Percentiles rank a stretch among this genome's conserved stretches.
Evolutionary conservation across 2,329 filamentous ascomycete genomes (phyloP).

Genomic region (Fusarium annulatum): DNA sequence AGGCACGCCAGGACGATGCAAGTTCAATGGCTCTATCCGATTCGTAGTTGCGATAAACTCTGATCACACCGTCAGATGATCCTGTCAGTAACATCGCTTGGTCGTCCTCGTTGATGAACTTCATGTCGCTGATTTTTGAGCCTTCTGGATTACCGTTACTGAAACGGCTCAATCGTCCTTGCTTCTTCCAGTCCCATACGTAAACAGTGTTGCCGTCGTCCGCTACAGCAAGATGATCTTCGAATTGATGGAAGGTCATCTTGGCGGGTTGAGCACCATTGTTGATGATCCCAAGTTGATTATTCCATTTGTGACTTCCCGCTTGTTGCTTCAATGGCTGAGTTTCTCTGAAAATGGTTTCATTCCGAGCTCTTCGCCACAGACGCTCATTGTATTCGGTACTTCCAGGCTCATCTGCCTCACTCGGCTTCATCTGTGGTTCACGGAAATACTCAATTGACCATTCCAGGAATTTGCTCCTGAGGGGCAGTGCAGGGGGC

Average conservation of each 20-base stretch:
- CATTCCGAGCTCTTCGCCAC: constrained; percentile 92
- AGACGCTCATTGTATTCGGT: constrained; percentile 95
- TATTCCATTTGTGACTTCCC: constrained; percentile 87
- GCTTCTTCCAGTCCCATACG: constrained; percentile 93
- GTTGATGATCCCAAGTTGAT: constrained; percentile 83
- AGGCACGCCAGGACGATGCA: constrained; percentile 88
- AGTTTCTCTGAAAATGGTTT: constrained; percentile 89
- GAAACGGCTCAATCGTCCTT: constrained; percentile 81
- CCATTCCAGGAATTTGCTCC: constrained; percentile 91
- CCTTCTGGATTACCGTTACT: constrained; percentile 93
- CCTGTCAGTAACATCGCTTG: constrained; percentile 94
- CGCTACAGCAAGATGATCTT: constrained; percentile 92
- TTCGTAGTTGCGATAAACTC: constrained; percentile 94
- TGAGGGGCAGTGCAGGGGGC: constrained; percentile 76
- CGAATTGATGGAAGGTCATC: constrained; percentile 97
- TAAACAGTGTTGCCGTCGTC: constrained; percentile 92
- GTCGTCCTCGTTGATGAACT: constrained; percentile 98
- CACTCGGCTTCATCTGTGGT: constrained; percentile 96
- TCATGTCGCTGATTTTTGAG: constrained; percentile 92
- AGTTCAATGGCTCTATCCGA: constrained; percentile 80
- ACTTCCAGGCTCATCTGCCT: constrained; percentile 95
- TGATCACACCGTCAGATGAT: constrained; percentile 92
- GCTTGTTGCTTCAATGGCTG: constrained; percentile 93
- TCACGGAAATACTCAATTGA: constrained; percentile 98
- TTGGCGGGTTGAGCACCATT: constrained; percentile 90